phyloP scores from a whole-genome alignment of 495 filamentous ascomycete species.

The Filosporella fistucella region DNA sequence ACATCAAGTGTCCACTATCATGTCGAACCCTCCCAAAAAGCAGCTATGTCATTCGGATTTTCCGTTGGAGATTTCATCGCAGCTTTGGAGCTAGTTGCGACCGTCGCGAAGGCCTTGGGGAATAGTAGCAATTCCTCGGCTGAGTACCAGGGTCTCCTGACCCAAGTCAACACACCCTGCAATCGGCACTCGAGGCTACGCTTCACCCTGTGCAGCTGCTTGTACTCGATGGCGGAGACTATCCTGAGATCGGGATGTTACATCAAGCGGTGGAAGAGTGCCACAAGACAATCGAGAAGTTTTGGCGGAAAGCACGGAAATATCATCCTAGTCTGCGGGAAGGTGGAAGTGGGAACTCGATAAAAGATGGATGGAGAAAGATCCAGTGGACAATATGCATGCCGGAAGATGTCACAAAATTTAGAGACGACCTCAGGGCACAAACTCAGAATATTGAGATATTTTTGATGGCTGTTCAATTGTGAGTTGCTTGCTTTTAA shows the following conservation, averaged over 20 bases:
- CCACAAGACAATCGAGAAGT: conserved; percentile 27
- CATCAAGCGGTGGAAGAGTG: conserved; percentile 25
- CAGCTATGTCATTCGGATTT: too few species aligned
- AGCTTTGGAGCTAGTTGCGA: conserved; percentile 4
- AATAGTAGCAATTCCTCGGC: conserved; percentile 14
- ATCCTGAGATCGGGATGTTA: conserved; percentile 20
- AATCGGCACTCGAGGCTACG: conserved; percentile 29
- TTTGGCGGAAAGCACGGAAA: conserved; percentile 20
- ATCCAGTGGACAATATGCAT: conserved; percentile 28
- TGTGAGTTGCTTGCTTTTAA: conserved; percentile 12
- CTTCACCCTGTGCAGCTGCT: conserved; percentile 25
- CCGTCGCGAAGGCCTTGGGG: conserved; percentile 22
- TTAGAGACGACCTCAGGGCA: conserved; percentile 25
- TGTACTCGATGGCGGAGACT: conserved; percentile 18
- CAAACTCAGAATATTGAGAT: conserved; percentile 28
- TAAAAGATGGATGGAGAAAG: conserved; percentile 23
- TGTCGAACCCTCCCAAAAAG: too few species aligned
- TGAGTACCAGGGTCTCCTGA: conserved; percentile 23
- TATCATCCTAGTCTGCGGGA: conserved; percentile 24
- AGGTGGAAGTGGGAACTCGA: conserved; percentile 10
- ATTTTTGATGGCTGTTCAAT: conserved; percentile 21
- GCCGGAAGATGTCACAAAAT: conserved; percentile 25
- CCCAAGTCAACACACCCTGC: conserved; percentile 24
- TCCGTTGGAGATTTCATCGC: too few species aligned
- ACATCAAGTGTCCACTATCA: too few species aligned